These are phyloP conservation scores for Cyclotella sp. DNA, from an alignment of 108 stramenopile genomes.

Conservation along the genomic window DNA sequence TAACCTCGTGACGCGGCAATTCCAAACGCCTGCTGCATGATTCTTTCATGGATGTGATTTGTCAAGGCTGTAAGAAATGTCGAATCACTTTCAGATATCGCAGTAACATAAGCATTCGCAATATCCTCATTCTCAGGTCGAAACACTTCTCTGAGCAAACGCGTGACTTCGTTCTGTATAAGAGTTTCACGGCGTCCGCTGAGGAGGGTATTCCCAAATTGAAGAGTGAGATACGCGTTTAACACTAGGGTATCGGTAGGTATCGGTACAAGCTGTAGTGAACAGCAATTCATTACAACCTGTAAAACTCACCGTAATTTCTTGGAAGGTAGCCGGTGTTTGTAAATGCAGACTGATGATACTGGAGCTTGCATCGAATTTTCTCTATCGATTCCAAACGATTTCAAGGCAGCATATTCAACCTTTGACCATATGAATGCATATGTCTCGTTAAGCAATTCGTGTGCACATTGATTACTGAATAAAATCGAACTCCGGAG, in stretches of 20 bases:
- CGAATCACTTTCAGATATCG: not conserved
- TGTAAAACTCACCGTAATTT: conserved; percentile 5
- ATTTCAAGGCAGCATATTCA: conserved; percentile 17
- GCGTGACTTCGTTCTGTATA: conserved; percentile 21
- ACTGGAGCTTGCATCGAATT: not conserved
- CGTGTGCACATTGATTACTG: conserved; percentile 12
- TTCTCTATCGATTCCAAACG: conserved; percentile 20
- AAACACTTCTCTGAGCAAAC: conserved; percentile 40
- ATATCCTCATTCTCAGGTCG: conserved; percentile 15
- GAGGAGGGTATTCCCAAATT: not conserved
- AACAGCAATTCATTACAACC: too few relatives aligned
- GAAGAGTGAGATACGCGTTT: not conserved
- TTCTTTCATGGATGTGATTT: conserved; percentile 49
- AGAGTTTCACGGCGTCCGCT: conserved; percentile 24
- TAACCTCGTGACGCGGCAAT: conserved; percentile 34
- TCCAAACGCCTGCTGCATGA: conserved; percentile 56
- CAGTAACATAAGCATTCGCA: conserved; percentile 4
- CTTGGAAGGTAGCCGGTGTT: conserved; percentile 24
- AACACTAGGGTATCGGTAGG: too few relatives aligned
- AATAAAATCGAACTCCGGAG: not conserved
- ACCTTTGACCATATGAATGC: conserved; percentile 29
- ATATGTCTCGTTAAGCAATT: conserved; percentile 25
- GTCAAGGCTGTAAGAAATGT: conserved; percentile 8
- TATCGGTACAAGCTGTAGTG: too few relatives aligned
- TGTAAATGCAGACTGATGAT: conserved; percentile 7